These are phyloP conservation scores for Metarhizium album DNA, from an alignment of 2,329 filamentous ascomycete species.

Conservation along the genomic window DNA sequence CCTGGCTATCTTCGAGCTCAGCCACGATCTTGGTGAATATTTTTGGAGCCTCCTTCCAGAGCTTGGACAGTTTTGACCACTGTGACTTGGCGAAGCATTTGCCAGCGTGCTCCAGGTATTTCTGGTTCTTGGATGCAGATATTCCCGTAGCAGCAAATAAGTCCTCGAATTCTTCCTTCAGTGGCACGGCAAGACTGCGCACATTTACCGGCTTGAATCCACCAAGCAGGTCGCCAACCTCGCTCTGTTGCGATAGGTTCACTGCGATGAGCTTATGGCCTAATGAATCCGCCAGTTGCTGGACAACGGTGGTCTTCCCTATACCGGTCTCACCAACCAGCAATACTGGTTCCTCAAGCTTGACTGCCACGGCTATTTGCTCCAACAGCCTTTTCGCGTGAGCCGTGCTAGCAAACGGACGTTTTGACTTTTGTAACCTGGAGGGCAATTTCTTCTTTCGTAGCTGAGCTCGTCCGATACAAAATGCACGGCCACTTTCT, in stretches of 20 bases:
- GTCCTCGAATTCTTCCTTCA: conserved; percentile 90
- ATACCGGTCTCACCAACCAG: conserved; percentile 98
- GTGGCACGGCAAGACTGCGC: conserved; percentile 72
- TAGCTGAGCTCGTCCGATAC: conserved; percentile 56
- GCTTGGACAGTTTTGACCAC: conserved; percentile 75
- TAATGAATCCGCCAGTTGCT: conserved; percentile 76
- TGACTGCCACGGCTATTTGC: conserved; percentile 73
- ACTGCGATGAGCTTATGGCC: conserved; percentile 84
- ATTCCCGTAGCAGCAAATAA: conserved; percentile 79
- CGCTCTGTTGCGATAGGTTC: conserved; percentile 95
- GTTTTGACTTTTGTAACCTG: conserved; percentile 39
- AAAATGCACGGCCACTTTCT: conserved; percentile 45
- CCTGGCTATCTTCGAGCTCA: conserved; percentile 37
- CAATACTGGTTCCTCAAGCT: conserved; percentile 76
- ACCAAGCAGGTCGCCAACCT: conserved; percentile 88
- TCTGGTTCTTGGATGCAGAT: conserved; percentile 75
- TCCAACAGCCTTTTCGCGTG: conserved; percentile 80
- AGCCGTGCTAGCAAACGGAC: conserved; percentile 77
- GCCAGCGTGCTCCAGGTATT: conserved; percentile 69
- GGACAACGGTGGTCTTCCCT: conserved; percentile 92
- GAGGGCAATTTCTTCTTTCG: conserved; percentile 43
- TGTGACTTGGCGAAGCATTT: conserved; percentile 73
- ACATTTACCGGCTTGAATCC: conserved; percentile 95
- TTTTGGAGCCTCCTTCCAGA: conserved; percentile 82
- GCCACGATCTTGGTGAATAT: conserved; percentile 68